Conservation (phyloP, 176 grass and related monocot species). For the Carex scoparia region DNA sequence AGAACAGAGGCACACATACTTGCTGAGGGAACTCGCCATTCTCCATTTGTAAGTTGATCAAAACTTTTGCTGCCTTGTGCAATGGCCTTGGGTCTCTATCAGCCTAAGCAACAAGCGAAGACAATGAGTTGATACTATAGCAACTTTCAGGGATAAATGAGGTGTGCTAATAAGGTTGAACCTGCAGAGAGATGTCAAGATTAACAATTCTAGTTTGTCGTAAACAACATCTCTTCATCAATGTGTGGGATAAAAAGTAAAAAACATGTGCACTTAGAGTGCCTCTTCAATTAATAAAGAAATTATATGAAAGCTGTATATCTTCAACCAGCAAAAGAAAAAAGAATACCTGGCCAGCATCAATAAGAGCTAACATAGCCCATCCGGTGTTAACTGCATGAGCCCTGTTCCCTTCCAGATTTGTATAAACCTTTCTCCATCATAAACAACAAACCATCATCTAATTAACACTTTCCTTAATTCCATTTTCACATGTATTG, state of each 20-base stretch:
- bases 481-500: neutral
- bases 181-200: neutral
- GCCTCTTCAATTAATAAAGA: neutral
- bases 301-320: neutral
- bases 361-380: constrained; percentile 83
- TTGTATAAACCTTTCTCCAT: constrained; percentile 73
- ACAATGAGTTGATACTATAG: neutral
- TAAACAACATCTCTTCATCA: too few species aligned
- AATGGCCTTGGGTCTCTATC: constrained; percentile 67
- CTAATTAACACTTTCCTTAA: neutral
- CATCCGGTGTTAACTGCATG: constrained; percentile 88
- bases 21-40: constrained; percentile 90
- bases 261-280: neutral
- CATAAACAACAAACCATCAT: neutral
- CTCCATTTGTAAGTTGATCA: constrained; percentile 78
- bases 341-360: constrained; percentile 61
- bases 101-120: constrained; percentile 32
- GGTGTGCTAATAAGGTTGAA: neutral
- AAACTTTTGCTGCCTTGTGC: constrained; percentile 60
- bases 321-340: neutral
- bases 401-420: constrained; percentile 61
- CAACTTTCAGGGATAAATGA: neutral
- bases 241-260: too few species aligned
- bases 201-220: neutral
- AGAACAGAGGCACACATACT: constrained; percentile 38